Evolutionary conservation across 2,329 filamentous ascomycete genomes (phyloP).

Genomic region (Calonectria multiphialidica): DNA sequence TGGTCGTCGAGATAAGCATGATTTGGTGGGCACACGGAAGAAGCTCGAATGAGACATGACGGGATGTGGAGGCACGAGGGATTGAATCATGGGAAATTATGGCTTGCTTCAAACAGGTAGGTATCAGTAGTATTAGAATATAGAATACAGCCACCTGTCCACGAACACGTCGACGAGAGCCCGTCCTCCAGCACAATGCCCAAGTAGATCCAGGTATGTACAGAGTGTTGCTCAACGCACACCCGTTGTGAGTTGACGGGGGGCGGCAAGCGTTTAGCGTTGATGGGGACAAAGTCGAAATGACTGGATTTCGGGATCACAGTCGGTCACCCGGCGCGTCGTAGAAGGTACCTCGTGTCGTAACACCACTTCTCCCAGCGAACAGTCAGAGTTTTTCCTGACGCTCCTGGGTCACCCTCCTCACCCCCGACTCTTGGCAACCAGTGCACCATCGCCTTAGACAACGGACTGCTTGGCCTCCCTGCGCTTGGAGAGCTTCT

Average conservation of each 20-base stretch:
- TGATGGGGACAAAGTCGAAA: conserved; percentile 38
- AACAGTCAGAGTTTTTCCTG: conserved; percentile 32
- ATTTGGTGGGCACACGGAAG: not conserved
- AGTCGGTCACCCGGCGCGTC: conserved; percentile 47
- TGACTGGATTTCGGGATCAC: conserved; percentile 44
- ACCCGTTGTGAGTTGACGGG: conserved; percentile 33
- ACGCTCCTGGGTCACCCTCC: conserved; percentile 40
- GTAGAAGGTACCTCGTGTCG: conserved; percentile 40
- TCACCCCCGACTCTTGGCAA: conserved; percentile 31
- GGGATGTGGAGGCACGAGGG: not conserved
- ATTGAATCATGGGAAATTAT: conserved; percentile 13
- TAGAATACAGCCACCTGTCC: conserved; percentile 45
- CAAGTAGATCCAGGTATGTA: conserved; percentile 44
- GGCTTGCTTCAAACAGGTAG: conserved; percentile 46
- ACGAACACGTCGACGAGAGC: conserved; percentile 47
- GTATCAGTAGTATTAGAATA: conserved; percentile 52
- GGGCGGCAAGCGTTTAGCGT: conserved; percentile 19
- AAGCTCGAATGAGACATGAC: not conserved
- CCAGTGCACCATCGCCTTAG: conserved; percentile 28
- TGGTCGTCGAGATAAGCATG: not conserved
- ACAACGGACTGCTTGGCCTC: conserved; percentile 47
- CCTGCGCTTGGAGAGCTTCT: conserved; percentile 48
- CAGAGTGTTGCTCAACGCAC: conserved; percentile 35
- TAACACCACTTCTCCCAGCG: conserved; percentile 41
- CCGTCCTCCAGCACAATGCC: conserved; percentile 45